These are phyloP conservation scores for Coprinellus micaceus DNA, from an alignment of 768 basidiomycete species.

Conservation along the genomic window DNA sequence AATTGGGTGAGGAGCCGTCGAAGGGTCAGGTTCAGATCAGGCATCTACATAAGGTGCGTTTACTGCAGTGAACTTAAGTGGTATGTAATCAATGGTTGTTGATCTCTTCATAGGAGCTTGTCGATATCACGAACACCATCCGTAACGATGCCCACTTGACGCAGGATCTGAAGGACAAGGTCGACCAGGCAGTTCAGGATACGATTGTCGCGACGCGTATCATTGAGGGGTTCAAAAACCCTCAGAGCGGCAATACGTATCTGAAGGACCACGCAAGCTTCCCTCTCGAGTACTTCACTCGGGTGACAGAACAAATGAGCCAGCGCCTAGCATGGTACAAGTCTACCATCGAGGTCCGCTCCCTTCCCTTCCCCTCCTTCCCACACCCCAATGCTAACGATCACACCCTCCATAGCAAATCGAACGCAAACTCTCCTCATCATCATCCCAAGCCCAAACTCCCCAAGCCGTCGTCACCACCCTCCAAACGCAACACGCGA, in stretches of 20 bases:
- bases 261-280: conserved; percentile 79
- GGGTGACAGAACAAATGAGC: conserved; percentile 68
- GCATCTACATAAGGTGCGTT: conserved; percentile 57
- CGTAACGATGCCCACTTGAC: conserved; percentile 65
- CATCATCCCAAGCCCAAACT: conserved; percentile 62
- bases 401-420: conserved; percentile 54
- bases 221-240: conserved; percentile 74
- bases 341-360: conserved; percentile 66
- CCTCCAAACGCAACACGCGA: conserved; percentile 74
- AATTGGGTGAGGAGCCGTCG: conserved; percentile 69
- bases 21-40: conserved; percentile 71
- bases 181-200: conserved; percentile 76
- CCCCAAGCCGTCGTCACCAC: conserved; percentile 79
- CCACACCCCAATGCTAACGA: conserved; percentile 1
- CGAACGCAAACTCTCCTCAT: conserved; percentile 73
- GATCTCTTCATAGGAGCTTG: conserved; percentile 63
- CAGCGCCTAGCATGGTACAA: conserved; percentile 77
- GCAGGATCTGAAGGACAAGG: conserved; percentile 68
- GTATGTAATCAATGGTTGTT: no score
- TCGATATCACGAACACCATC: conserved; percentile 57
- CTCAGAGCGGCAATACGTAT: conserved; percentile 65
- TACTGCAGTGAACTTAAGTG: no score
- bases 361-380: background rate
- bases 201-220: conserved; percentile 74
- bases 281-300: conserved; percentile 69